Percentiles rank a stretch among this genome's conserved stretches.
phyloP scores from a whole-genome alignment of 1,284 basidiomycete species.

The Cutaneotrichosporon curvatum region DNA sequence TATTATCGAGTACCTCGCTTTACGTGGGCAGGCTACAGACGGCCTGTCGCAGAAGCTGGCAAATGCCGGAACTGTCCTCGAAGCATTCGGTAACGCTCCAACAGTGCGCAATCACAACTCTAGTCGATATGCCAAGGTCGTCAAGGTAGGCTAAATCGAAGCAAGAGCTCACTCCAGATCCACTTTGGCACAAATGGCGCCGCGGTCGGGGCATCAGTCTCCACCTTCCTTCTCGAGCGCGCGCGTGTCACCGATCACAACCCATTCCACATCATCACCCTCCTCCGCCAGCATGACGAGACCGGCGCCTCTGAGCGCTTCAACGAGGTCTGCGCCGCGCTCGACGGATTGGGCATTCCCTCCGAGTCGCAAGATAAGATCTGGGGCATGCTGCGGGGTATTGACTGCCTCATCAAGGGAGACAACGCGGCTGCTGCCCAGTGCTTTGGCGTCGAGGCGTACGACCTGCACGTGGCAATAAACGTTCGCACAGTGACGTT shows the following conservation, averaged over 20 bases:
- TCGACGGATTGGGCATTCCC: conserved; percentile 8
- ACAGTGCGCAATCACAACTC: conserved; percentile 19
- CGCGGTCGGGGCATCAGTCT: conserved; percentile 14
- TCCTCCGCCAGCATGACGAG: conserved; percentile 8
- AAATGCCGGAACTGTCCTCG: conserved; percentile 13
- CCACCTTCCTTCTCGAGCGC: conserved; percentile 16
- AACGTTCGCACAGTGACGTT: conserved; percentile 12
- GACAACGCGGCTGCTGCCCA: conserved; percentile 5
- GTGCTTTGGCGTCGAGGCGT: conserved; percentile 8
- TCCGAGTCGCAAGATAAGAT: conserved; percentile 9
- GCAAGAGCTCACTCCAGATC: conserved; percentile 6
- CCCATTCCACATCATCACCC: conserved; percentile 16
- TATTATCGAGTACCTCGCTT: conserved; percentile 16
- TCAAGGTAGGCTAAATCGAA: conserved; percentile 8
- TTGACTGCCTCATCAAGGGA: conserved; percentile 11
- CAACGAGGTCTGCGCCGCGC: conserved; percentile 7
- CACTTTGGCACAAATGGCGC: conserved; percentile 8
- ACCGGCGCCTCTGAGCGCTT: conserved; percentile 7
- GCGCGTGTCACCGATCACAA: conserved; percentile 14
- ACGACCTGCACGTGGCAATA: conserved; percentile 10
- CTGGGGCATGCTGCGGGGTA: conserved; percentile 14
- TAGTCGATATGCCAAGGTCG: conserved; percentile 18
- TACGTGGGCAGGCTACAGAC: conserved; percentile 8
- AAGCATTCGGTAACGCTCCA: conserved; percentile 18
- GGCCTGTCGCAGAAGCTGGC: conserved; percentile 10